Base-by-base conservation (phyloP, 345 rosid genomes). In the Lumnitzera littorea region DNA sequence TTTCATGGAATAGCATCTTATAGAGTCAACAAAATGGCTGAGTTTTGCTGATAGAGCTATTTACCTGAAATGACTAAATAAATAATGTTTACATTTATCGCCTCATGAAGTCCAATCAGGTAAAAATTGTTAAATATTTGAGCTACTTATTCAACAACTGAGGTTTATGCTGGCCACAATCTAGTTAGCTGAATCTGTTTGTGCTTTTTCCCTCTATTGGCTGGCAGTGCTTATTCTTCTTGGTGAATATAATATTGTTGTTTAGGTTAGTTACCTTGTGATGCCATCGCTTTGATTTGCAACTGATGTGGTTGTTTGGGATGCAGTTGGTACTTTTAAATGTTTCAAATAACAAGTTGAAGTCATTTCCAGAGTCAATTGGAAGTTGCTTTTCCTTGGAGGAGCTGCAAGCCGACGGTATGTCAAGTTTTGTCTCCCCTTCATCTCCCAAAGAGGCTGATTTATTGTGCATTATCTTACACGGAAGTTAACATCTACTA, bases 381-480 rank as follows among this genome's bases (percentile, higher is more conserved):
- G 98, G 98, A 67, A 89, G 91, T 72, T 92, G 96, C 78, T 84
- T 79, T 73, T 81, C 98, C 59, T 77, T 92, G 76, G 98, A 92
- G 84, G 98, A 89, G 77, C 50, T 92, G 57, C 89, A 83, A 68
- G 96, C 96, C 54, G 81, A 85, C 74, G 96, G 98, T 89, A 85
- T 63, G 70, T 60, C 31, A 31, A 50, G 31, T 49, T 13, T 50
- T 14, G 62, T 13, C 7, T 27, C 27, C 68, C 56, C 46, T 47
- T 48, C 24, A 24, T 24, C 49, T 31, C 41, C 43, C 20, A 12
- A 3, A 31, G 31, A 51, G 51, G 43, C 15, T 51, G 59, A 16
- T 49, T 41, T 51, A 24, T 31, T 36, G 43, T 36, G 9, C 43
- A 4, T 5, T 5, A 5, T 7, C 10, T 36, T 36, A 36, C 43